Evolutionary conservation across 2,329 filamentous ascomycete genomes (phyloP), one percentile per base, ranked within the genome.

Genomic region (Aspergillus aculeatus): DNA sequence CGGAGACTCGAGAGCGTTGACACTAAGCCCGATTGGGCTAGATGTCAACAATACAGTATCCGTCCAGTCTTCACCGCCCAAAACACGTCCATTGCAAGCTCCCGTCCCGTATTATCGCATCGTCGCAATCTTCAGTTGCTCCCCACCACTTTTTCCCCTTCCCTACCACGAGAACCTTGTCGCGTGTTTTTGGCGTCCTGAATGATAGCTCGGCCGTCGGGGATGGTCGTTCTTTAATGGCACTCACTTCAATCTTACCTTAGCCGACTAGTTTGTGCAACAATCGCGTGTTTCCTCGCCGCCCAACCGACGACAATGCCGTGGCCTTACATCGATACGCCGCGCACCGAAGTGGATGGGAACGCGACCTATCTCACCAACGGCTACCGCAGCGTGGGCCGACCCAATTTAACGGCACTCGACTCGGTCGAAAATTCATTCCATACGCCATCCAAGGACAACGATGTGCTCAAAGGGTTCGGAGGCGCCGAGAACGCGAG

Each of bases 371-470:
- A 89, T 76, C 82, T 96, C 63, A 86, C 75, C 81, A 86, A 77
- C 77, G 84, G 78, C 79, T 81, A 87, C 68, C 88, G 92, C 71
- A 79, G 77, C 65, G 74, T 69, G 50, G 73, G 72, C 53, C 71
- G 76, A 61, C 71, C 74, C 53, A 74, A 78, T 55, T 65, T 79
- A 19, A 78, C 77, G 26, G 73, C 73, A 21, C 87, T 96, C 71
- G 92, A 96, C 74, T 96, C 92, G 55, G 89, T 92, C 69, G 92
- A 96, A 73, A 87, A 91, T 59, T 95, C 94, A 1, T 96, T 97
- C 68, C 86, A 88, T 58, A 92, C 91, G 31, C 93, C 90, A 24
- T 85, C 83, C 29, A 93, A 91, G 75, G 86, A 88, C 71, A 86
- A 87, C 69, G 91, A 95, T 68, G 79, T 97, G 24, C 80, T 96